Evolutionary conservation across 2,329 filamentous ascomycete genomes (phyloP).

Genomic region (Onygenales sp.): DNA sequence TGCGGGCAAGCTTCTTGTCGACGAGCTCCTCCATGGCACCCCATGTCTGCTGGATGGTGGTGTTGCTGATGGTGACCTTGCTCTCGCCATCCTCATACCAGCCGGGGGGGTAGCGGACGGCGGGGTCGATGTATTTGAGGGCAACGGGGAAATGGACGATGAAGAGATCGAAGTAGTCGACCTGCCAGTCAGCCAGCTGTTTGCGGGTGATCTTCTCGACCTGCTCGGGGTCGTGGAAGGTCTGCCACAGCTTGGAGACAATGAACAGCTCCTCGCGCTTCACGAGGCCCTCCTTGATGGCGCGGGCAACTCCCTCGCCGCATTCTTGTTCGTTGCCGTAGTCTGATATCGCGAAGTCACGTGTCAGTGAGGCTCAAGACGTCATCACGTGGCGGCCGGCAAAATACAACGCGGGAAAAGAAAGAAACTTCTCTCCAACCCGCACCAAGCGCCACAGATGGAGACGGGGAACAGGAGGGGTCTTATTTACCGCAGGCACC

Average conservation of each 20-base stretch:
- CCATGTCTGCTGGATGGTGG: slow-evolving; percentile 74
- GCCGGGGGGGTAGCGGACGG: slow-evolving; percentile 67
- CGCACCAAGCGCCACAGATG: neutral
- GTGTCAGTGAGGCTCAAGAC: no score
- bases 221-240: slow-evolving; percentile 71
- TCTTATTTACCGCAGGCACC: slow-evolving; percentile 45
- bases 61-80: slow-evolving; percentile 55
- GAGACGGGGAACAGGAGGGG: neutral
- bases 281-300: slow-evolving; percentile 71
- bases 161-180: slow-evolving; percentile 88
- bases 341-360: slow-evolving; percentile 42
- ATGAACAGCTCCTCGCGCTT: slow-evolving; percentile 85
- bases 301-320: slow-evolving; percentile 66
- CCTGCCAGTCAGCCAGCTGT: slow-evolving; percentile 70
- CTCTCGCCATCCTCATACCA: slow-evolving; percentile 59
- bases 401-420: neutral
- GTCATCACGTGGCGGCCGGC: neutral
- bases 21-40: slow-evolving; percentile 68
- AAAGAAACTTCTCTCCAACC: neutral
- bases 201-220: slow-evolving; percentile 67
- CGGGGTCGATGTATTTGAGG: slow-evolving; percentile 74
- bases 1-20: slow-evolving; percentile 56
- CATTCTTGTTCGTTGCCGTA: slow-evolving; percentile 76
- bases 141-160: slow-evolving; percentile 83
- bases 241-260: slow-evolving; percentile 88